Conservation (phyloP, 78 protist genomes). For the Trichosphaerium sp. region DNA sequence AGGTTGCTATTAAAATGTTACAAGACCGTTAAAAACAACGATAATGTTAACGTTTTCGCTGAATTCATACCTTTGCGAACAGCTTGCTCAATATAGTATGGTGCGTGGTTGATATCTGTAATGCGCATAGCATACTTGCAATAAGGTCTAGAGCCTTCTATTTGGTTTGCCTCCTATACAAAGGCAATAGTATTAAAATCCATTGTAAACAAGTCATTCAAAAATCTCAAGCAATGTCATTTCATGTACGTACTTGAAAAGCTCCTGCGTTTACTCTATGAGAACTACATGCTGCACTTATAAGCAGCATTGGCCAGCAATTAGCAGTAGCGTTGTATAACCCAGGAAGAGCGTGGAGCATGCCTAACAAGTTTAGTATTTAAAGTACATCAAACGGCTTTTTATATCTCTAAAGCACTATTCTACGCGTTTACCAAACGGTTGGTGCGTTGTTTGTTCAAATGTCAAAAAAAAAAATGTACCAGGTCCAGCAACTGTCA, state of each 20-base stretch:
- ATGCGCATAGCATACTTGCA: constrained; percentile 8
- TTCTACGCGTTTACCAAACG: background rate
- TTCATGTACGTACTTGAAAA: constrained; percentile 16
- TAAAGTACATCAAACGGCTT: background rate
- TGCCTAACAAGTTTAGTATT: background rate
- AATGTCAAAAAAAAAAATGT: background rate
- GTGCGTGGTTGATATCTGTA: constrained; percentile 2
- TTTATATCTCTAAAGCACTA: background rate
- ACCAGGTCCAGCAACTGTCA: constrained; percentile 58
- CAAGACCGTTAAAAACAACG: too few relatives aligned
- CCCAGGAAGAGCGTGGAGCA: constrained; percentile 49
- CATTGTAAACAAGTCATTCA: background rate
- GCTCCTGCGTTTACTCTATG: constrained; percentile 16
- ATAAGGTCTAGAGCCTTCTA: constrained; percentile 11
- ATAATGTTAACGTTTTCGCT: too few relatives aligned
- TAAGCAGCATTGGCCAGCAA: constrained; percentile 52
- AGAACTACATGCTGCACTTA: constrained; percentile 13
- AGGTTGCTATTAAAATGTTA: too few relatives aligned
- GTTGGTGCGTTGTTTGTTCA: background rate
- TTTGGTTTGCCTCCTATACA: constrained; percentile 9
- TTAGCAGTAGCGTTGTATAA: constrained; percentile 36
- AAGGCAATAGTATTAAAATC: background rate
- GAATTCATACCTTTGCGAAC: background rate
- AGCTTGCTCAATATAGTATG: constrained; percentile 12
- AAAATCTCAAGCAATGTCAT: too few relatives aligned